Conservation (phyloP, 768 basidiomycete genomes). For the Boletus rufocinnamomeus region DNA sequence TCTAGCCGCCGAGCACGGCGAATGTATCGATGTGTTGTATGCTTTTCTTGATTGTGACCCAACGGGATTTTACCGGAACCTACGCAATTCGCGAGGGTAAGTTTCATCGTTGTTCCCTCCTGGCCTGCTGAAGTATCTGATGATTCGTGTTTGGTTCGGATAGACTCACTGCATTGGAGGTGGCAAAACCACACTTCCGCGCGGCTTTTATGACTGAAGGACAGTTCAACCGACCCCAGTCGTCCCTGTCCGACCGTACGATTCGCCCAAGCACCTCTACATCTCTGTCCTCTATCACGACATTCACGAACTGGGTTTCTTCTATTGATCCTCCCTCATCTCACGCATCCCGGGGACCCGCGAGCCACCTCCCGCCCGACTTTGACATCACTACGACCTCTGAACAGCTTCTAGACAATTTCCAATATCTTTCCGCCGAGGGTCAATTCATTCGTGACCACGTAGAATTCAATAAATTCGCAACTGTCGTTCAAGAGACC, state of each 20-base stretch:
- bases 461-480: slow-evolving; percentile 45
- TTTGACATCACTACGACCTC: slow-evolving; percentile 47
- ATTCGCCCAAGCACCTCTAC: slow-evolving; percentile 44
- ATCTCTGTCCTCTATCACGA: slow-evolving; percentile 53
- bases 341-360: slow-evolving; percentile 34
- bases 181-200: slow-evolving; percentile 69
- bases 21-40: slow-evolving; percentile 62
- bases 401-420: slow-evolving; percentile 54
- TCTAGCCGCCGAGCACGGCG: slow-evolving; percentile 74
- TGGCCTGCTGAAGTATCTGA: background rate
- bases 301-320: slow-evolving; percentile 40
- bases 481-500: slow-evolving; percentile 49
- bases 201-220: slow-evolving; percentile 56
- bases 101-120: slow-evolving; percentile 25
- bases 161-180: slow-evolving; percentile 61
- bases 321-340: slow-evolving; percentile 18
- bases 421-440: slow-evolving; percentile 52
- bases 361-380: slow-evolving; percentile 40
- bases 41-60: slow-evolving; percentile 68
- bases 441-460: slow-evolving; percentile 40
- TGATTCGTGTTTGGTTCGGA: background rate
- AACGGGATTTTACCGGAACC: slow-evolving; percentile 52
- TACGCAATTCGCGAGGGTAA: slow-evolving; percentile 73
- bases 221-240: slow-evolving; percentile 49
- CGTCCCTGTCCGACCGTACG: slow-evolving; percentile 57